Evolutionary conservation across 2,329 filamentous ascomycete species (phyloP).

Genomic region (Aspergillus melleus): DNA sequence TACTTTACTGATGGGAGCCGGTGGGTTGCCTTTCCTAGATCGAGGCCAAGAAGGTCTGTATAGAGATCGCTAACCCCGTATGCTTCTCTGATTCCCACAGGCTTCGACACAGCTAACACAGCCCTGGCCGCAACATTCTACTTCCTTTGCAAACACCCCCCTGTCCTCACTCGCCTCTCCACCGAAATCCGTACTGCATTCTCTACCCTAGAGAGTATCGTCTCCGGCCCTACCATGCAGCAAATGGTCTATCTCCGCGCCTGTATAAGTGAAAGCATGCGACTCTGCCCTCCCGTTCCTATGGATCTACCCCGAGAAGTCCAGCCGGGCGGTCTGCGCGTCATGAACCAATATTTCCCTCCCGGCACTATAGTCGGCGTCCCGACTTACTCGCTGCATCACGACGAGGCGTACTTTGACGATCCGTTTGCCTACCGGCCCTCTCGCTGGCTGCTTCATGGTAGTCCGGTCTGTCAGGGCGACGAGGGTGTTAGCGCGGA

Average conservation of each 20-base stretch:
- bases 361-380: neutral
- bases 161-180: neutral
- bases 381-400: neutral
- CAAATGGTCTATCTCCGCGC: neutral
- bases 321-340: constrained; percentile 1
- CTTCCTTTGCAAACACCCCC: neutral
- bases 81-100: neutral
- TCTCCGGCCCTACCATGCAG: neutral
- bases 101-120: neutral
- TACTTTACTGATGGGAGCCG: neutral
- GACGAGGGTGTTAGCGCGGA: neutral
- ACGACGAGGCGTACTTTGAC: constrained; percentile 1
- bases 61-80: neutral
- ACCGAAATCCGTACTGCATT: neutral
- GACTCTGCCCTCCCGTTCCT: neutral
- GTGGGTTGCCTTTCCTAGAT: neutral
- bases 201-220: neutral
- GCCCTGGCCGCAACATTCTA: neutral
- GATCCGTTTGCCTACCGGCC: constrained; percentile 1
- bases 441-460: constrained; percentile 1
- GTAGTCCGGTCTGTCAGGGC: neutral
- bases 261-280: constrained; percentile 2
- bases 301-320: constrained; percentile 2
- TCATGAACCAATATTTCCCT: neutral
- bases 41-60: neutral